Conservation (phyloP, 805 yeast genomes). For the Pichia sporocuriosa region DNA sequence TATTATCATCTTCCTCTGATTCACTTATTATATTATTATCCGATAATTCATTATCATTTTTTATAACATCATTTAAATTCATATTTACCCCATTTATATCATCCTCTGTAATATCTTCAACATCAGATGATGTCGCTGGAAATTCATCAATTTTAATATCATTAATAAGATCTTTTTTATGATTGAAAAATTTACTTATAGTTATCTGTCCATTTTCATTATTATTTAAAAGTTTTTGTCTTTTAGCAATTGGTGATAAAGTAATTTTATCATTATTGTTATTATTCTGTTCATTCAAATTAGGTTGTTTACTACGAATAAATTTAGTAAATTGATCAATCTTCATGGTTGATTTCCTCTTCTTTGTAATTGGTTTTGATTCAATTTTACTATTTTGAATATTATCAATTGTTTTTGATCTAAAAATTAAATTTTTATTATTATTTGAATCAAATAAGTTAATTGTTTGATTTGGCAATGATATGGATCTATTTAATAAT, state of each 20-base stretch:
- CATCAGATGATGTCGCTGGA: slow-evolving; percentile 9
- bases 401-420: slow-evolving; percentile 2
- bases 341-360: slow-evolving; percentile 17
- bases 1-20: slow-evolving; percentile 5
- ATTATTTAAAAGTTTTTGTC: slow-evolving; percentile 21
- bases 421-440: not conserved
- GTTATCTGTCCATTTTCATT: slow-evolving; percentile 9
- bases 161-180: not conserved
- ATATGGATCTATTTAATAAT: slow-evolving; percentile 2
- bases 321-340: slow-evolving; percentile 20
- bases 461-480: slow-evolving; percentile 2
- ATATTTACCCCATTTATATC: slow-evolving; percentile 5
- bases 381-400: slow-evolving; percentile 1
- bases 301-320: slow-evolving; percentile 5
- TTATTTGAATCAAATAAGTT: not conserved
- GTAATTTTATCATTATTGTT: not conserved
- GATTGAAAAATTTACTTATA: slow-evolving; percentile 18
- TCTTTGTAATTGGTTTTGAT: slow-evolving; percentile 1
- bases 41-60: not conserved
- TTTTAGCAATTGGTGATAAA: slow-evolving; percentile 22
- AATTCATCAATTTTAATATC: not conserved
- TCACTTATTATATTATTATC: not conserved
- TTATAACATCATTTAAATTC: slow-evolving; percentile 1
- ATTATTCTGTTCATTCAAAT: not conserved
- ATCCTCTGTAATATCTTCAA: slow-evolving; percentile 14